Evolutionary conservation across 2,329 filamentous ascomycete species (phyloP).

Genomic region (Rugonectria rugulosa): DNA sequence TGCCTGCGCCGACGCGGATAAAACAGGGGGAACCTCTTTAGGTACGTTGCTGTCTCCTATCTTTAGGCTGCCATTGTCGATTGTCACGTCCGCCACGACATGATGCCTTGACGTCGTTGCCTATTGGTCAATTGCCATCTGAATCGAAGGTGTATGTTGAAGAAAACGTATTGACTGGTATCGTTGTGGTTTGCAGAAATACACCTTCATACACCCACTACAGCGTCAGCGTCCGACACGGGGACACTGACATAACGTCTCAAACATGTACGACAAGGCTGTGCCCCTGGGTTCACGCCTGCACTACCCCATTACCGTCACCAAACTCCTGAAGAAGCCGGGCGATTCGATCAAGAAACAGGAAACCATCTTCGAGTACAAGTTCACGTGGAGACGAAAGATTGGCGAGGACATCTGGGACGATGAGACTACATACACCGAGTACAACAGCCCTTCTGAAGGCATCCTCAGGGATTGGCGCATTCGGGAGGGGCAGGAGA

Average conservation of each 20-base stretch:
- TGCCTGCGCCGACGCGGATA: conserved; percentile 39
- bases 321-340: conserved; percentile 77
- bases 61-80: background rate
- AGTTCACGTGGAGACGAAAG: conserved; percentile 80
- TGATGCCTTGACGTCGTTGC: background rate
- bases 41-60: conserved; percentile 32
- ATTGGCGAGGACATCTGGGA: conserved; percentile 70
- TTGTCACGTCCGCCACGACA: background rate
- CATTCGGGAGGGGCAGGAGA: conserved; percentile 71
- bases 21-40: conserved; percentile 42
- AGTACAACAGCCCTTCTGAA: conserved; percentile 85
- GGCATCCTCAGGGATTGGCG: conserved; percentile 81
- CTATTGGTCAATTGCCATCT: conserved; percentile 6
- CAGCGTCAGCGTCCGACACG: conserved; percentile 3
- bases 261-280: conserved; percentile 49
- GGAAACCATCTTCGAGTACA: conserved; percentile 85
- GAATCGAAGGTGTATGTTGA: background rate
- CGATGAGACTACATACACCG: conserved; percentile 73
- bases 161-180: conserved; percentile 21
- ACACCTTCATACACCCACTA: conserved; percentile 2
- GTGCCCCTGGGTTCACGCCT: conserved; percentile 68
- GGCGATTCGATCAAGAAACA: conserved; percentile 79
- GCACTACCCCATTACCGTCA: conserved; percentile 93
- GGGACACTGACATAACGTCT: background rate
- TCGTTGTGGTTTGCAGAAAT: conserved; percentile 7